Conservation (phyloP, 2,329 filamentous ascomycete genomes). For the Lomentospora prolificans region DNA sequence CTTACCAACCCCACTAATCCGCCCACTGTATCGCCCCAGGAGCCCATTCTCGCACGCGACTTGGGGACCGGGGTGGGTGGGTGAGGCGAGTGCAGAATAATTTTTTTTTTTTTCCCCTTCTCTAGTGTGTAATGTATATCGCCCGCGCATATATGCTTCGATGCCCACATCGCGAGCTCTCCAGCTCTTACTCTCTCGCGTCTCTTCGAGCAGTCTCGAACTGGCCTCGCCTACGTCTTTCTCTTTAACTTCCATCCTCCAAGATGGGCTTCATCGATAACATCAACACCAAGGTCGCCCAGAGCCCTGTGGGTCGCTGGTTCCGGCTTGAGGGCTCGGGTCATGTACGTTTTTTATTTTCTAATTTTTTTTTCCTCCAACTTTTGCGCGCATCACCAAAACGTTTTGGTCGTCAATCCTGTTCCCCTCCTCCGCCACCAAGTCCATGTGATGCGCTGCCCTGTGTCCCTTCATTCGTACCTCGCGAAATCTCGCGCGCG, state of each 20-base stretch:
- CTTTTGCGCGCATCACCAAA: not conserved
- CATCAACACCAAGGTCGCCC: slow-evolving; percentile 49
- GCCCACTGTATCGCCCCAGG: not conserved
- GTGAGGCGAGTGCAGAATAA: not conserved
- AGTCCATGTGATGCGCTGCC: too few relatives aligned
- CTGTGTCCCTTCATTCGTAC: too few relatives aligned
- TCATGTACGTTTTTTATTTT: slow-evolving; percentile 50
- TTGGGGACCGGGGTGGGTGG: not conserved
- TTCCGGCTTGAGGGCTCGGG: slow-evolving; percentile 76
- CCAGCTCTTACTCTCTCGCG: not conserved
- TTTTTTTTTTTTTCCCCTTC: not conserved
- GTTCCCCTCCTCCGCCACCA: too few relatives aligned
- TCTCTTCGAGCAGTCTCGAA: too few relatives aligned
- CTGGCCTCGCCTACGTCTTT: too few relatives aligned
- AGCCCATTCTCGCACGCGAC: not conserved
- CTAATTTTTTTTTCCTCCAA: not conserved
- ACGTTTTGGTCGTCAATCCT: too few relatives aligned
- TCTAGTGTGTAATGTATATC: too few relatives aligned
- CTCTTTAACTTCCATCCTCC: not conserved
- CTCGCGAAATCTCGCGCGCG: too few relatives aligned
- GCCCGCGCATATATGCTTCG: too few relatives aligned
- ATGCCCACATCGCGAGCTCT: too few relatives aligned
- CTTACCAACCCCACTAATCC: not conserved
- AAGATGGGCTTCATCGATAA: slow-evolving; percentile 6
- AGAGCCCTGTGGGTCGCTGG: slow-evolving; percentile 56